Conservation (phyloP, 2,329 filamentous ascomycete species). For the Paradendryphiella salina region DNA sequence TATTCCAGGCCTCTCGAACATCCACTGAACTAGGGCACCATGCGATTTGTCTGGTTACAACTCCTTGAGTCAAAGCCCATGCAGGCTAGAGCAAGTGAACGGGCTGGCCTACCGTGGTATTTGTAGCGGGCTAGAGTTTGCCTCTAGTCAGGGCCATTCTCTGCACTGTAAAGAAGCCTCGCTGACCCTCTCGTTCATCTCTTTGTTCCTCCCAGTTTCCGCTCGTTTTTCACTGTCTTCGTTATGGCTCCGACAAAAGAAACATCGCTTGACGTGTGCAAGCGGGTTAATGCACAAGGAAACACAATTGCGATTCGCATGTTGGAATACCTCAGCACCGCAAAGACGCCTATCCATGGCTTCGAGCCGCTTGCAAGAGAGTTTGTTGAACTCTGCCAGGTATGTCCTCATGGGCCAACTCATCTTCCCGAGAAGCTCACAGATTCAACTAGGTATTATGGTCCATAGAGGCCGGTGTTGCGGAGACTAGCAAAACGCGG, state of each 20-base stretch:
- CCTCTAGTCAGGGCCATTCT: constrained; percentile 17
- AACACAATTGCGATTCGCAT: constrained; percentile 57
- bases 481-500: constrained; percentile 48
- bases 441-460: constrained; percentile 62
- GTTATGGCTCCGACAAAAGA: constrained; percentile 45
- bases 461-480: constrained; percentile 68
- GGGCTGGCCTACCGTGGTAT: constrained; percentile 19
- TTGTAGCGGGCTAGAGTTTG: constrained; percentile 11
- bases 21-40: constrained; percentile 15
- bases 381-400: constrained; percentile 61
- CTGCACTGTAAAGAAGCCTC: constrained; percentile 22
- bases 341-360: constrained; percentile 44
- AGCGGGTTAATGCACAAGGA: constrained; percentile 59
- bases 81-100: constrained; percentile 26
- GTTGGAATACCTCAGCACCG: constrained; percentile 43
- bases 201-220: constrained; percentile 7
- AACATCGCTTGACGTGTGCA: constrained; percentile 57
- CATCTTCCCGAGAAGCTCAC: neutral
- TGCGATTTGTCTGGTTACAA: constrained; percentile 12
- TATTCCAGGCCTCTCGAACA: constrained; percentile 17
- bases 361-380: constrained; percentile 63
- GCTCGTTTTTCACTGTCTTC: constrained; percentile 6
- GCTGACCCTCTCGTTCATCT: constrained; percentile 11
- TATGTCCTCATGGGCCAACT: neutral
- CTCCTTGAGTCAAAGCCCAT: constrained; percentile 22